These are phyloP conservation scores for Pichia terricola DNA, from an alignment of 1,139 yeast genomes.

Conservation along the genomic window DNA sequence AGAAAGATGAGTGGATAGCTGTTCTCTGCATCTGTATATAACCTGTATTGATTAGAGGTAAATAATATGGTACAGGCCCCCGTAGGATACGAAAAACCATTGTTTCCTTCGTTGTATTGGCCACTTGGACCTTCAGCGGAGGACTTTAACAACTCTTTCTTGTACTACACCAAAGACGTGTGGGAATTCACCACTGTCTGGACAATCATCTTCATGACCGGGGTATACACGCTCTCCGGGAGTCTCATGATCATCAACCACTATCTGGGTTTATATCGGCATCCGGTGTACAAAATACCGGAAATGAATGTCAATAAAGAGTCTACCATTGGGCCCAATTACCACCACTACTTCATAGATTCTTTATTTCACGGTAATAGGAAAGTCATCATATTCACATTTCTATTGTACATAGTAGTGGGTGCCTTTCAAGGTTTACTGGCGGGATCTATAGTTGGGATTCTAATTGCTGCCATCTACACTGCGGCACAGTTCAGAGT, in stretches of 20 bases:
- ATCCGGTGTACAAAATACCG: background rate
- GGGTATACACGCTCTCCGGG: conserved; percentile 60
- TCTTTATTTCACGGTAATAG: conserved; percentile 6
- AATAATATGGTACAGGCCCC: conserved; percentile 35
- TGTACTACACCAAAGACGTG: conserved; percentile 65
- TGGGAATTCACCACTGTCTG: conserved; percentile 80
- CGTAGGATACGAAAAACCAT: conserved; percentile 71
- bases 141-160: conserved; percentile 42
- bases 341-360: conserved; percentile 6
- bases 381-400: conserved; percentile 17
- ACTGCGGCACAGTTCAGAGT: conserved; percentile 68
- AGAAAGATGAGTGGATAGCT: too few species aligned
- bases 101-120: conserved; percentile 75
- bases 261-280: conserved; percentile 17
- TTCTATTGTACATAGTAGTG: conserved; percentile 36
- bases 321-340: background rate
- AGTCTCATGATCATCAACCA: conserved; percentile 47
- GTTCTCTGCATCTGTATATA: too few species aligned
- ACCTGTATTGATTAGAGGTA: too few species aligned
- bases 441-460: conserved; percentile 68
- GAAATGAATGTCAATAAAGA: background rate
- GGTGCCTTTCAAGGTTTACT: conserved; percentile 60
- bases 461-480: conserved; percentile 58
- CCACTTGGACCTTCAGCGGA: conserved; percentile 42
- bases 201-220: conserved; percentile 61